Evolutionary conservation across 306 rosid species (phyloP).

Genomic region (Ammopiptanthus mongolicus): DNA sequence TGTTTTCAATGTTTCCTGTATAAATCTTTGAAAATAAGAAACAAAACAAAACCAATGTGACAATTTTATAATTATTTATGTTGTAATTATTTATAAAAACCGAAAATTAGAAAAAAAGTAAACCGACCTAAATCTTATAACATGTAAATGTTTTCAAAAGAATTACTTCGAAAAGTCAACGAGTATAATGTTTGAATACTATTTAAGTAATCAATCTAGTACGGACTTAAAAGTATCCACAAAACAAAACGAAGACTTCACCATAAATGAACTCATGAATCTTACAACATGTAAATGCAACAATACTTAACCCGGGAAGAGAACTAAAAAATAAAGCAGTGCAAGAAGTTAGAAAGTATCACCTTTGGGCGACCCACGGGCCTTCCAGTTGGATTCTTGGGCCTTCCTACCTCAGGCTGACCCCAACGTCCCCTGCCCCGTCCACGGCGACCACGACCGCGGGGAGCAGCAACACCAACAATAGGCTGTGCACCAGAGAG

Average conservation of each 20-base stretch:
- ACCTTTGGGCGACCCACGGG: conserved; percentile 84
- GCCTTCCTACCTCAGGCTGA: conserved; percentile 15
- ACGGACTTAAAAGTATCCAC: background rate
- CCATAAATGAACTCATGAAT: background rate
- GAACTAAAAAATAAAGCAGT: background rate
- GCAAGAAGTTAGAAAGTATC: background rate
- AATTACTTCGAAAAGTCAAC: background rate
- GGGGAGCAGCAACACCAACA: background rate
- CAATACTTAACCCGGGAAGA: background rate
- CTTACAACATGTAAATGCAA: background rate
- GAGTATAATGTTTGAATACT: background rate
- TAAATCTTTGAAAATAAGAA: too few relatives aligned
- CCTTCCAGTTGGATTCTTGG: conserved; percentile 21
- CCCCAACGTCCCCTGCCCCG: conserved; percentile 28
- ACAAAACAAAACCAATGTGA: too few relatives aligned
- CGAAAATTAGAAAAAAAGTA: too few relatives aligned
- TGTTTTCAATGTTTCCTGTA: too few relatives aligned
- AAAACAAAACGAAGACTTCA: background rate
- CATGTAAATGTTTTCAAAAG: background rate
- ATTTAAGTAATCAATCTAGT: background rate
- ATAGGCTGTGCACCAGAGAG: background rate
- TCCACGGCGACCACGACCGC: background rate
- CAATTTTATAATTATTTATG: too few relatives aligned
- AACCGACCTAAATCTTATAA: too few relatives aligned
- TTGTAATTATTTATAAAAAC: too few relatives aligned